Evolutionary conservation across 768 basidiomycete genomes (phyloP).

Genomic region (Xerocomellus chrysenteron): DNA sequence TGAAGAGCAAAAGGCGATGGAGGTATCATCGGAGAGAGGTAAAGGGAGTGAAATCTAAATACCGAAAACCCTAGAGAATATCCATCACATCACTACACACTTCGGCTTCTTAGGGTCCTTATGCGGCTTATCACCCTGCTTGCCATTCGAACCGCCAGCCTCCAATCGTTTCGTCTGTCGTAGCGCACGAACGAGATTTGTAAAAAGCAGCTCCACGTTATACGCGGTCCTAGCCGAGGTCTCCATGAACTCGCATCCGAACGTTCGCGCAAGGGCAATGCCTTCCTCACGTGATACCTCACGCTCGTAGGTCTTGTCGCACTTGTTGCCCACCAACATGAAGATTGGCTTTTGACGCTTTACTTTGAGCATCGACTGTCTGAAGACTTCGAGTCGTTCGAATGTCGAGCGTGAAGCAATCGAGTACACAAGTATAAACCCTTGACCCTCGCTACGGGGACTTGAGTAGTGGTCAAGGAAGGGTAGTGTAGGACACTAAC

Average conservation of each 20-base stretch:
- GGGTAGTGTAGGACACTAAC: slow-evolving; percentile 45
- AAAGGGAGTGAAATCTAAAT: slow-evolving; percentile 68
- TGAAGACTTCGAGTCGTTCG: slow-evolving; percentile 85
- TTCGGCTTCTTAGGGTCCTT: slow-evolving; percentile 51
- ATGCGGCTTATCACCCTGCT: slow-evolving; percentile 39
- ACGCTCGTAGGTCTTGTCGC: slow-evolving; percentile 86
- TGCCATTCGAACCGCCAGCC: slow-evolving; percentile 46
- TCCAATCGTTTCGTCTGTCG: slow-evolving; percentile 62
- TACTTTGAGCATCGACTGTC: slow-evolving; percentile 86
- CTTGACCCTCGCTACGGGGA: slow-evolving; percentile 86
- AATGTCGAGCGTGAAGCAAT: slow-evolving; percentile 93
- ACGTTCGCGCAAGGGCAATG: slow-evolving; percentile 69
- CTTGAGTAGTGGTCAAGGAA: slow-evolving; percentile 8
- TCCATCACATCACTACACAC: slow-evolving; percentile 80
- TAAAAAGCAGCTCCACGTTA: slow-evolving; percentile 91
- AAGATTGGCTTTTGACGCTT: slow-evolving; percentile 84
- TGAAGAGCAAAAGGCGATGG: slow-evolving; percentile 34
- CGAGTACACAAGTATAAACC: slow-evolving; percentile 96
- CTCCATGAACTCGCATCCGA: slow-evolving; percentile 94
- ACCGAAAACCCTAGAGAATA: slow-evolving; percentile 57
- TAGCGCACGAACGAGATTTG: slow-evolving; percentile 78
- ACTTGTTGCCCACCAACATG: slow-evolving; percentile 96
- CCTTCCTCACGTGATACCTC: slow-evolving; percentile 94
- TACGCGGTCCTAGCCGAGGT: slow-evolving; percentile 94
- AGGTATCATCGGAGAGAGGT: slow-evolving; percentile 84